phyloP scores from a whole-genome alignment of 257 asterid species.

The Misopates orontium region DNA sequence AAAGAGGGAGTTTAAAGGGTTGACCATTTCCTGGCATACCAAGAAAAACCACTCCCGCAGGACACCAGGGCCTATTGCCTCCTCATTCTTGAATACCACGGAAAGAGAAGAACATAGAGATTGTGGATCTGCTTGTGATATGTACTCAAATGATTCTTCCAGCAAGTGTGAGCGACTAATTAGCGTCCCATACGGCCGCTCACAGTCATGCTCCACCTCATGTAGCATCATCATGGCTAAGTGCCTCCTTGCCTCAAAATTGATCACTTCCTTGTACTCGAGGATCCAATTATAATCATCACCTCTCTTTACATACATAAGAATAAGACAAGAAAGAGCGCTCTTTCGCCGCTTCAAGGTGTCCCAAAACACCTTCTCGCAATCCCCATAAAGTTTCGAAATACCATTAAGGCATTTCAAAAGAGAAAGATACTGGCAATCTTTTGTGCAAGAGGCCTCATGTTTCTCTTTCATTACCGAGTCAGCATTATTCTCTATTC shows the following conservation, averaged over 20 bases:
- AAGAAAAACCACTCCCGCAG: constrained; percentile 91
- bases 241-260: constrained; percentile 81
- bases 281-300: constrained; percentile 73
- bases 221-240: constrained; percentile 80
- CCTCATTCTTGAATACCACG: constrained; percentile 92
- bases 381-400: constrained; percentile 54
- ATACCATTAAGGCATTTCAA: constrained; percentile 61
- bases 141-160: constrained; percentile 73
- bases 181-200: constrained; percentile 80
- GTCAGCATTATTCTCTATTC: constrained; percentile 46
- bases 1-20: constrained; percentile 85
- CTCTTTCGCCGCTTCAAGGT: constrained; percentile 52
- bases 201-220: constrained; percentile 71
- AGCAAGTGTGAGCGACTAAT: constrained; percentile 80
- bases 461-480: no score
- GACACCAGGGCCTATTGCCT: constrained; percentile 93
- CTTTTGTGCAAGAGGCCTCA: constrained; percentile 26
- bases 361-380: constrained; percentile 62
- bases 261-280: constrained; percentile 67
- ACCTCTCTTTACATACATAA: constrained; percentile 56
- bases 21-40: constrained; percentile 83
- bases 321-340: constrained; percentile 57
- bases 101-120: constrained; percentile 57
- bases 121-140: constrained; percentile 57
- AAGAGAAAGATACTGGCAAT: constrained; percentile 57